Conservation (phyloP, 495 filamentous ascomycete genomes). For the Aspergillus asperescens region DNA sequence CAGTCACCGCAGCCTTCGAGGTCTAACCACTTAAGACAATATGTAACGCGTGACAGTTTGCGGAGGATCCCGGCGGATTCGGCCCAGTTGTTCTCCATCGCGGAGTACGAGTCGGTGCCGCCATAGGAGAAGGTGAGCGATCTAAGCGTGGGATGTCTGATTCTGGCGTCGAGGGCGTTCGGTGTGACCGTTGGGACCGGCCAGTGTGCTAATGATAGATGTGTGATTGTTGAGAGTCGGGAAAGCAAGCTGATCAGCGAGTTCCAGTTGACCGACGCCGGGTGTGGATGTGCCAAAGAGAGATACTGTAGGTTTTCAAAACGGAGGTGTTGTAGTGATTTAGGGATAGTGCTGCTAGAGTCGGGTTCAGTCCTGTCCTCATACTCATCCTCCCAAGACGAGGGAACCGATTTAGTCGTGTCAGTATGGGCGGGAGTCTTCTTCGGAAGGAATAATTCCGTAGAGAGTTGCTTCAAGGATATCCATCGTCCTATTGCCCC, state of each 20-base stretch:
- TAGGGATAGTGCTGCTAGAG: constrained; percentile 24
- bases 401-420: constrained; percentile 22
- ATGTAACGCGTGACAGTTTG: constrained; percentile 59
- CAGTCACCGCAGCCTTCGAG: constrained; percentile 73
- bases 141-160: constrained; percentile 31
- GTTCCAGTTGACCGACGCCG: constrained; percentile 54
- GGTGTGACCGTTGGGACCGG: constrained; percentile 65
- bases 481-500: constrained; percentile 55
- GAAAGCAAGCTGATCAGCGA: constrained; percentile 58
- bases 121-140: constrained; percentile 51
- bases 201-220: constrained; percentile 77
- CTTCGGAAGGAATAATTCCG: constrained; percentile 43
- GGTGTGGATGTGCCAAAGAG: constrained; percentile 45
- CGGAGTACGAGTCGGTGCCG: constrained; percentile 60
- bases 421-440: constrained; percentile 10
- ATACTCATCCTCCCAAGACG: constrained; percentile 34
- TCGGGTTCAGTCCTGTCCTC: constrained; percentile 37
- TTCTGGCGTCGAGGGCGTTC: constrained; percentile 46
- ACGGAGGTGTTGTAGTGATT: constrained; percentile 37
- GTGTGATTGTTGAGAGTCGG: constrained; percentile 60
- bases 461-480: constrained; percentile 52
- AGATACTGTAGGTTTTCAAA: constrained; percentile 49
- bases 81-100: constrained; percentile 60
- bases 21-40: constrained; percentile 73
- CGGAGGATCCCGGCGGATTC: constrained; percentile 65